phyloP scores from a whole-genome alignment of 164 flowering plant genomes.

The Akebia trifoliata region DNA sequence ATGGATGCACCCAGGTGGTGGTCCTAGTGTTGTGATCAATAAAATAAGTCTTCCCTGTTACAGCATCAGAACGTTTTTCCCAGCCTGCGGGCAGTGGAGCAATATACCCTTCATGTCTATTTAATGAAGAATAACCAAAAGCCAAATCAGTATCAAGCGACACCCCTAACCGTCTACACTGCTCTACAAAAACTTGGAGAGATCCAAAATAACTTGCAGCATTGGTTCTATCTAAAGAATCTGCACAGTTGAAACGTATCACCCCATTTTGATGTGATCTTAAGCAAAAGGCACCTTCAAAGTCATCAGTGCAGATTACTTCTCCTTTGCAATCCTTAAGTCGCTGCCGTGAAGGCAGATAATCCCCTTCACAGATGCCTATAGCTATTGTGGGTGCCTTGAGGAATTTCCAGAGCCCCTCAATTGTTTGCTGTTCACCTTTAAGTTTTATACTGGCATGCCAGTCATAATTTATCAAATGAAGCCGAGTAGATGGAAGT shows the following conservation, averaged over 20 bases:
- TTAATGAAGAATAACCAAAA: slow-evolving; percentile 49
- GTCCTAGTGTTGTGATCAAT: slow-evolving; percentile 97
- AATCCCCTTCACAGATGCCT: slow-evolving; percentile 90
- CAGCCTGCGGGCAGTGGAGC: slow-evolving; percentile 98
- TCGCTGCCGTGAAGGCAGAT: slow-evolving; percentile 60
- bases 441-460: slow-evolving; percentile 79
- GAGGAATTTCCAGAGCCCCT: slow-evolving; percentile 85
- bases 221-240: slow-evolving; percentile 97
- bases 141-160: slow-evolving; percentile 74
- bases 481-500: slow-evolving; percentile 69
- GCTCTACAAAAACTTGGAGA: slow-evolving; percentile 93
- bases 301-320: slow-evolving; percentile 55
- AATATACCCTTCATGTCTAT: slow-evolving; percentile 58
- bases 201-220: slow-evolving; percentile 98
- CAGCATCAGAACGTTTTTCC: slow-evolving; percentile 95
- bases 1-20: slow-evolving; percentile 95
- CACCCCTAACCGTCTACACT: slow-evolving; percentile 80
- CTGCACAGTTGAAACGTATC: slow-evolving; percentile 94
- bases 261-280: slow-evolving; percentile 94
- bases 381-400: slow-evolving; percentile 69
- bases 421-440: slow-evolving; percentile 96
- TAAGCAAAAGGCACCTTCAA: slow-evolving; percentile 85
- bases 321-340: slow-evolving; percentile 78
- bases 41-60: slow-evolving; percentile 84
- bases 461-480: slow-evolving; percentile 94